Percentiles rank a stretch among this genome's conserved stretches.
These are phyloP conservation scores for Umbilicus rupestris DNA, from an alignment of 164 flowering plant species.

Conservation along the genomic window DNA sequence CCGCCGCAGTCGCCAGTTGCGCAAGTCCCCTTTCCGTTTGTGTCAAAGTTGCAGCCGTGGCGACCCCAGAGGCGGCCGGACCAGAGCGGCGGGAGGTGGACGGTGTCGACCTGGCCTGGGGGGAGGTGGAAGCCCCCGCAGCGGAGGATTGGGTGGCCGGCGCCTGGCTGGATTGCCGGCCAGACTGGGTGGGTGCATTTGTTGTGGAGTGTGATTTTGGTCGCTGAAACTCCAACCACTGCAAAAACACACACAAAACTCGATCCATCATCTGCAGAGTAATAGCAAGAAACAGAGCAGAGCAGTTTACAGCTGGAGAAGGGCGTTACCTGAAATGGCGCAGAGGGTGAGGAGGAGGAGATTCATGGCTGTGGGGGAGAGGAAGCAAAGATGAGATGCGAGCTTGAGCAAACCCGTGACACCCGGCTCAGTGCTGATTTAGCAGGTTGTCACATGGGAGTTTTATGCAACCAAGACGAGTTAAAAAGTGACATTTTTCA, in stretches of 20 bases:
- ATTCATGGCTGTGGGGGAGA: no score
- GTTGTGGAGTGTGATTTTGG: constrained; percentile 53
- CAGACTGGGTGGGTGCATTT: constrained; percentile 56
- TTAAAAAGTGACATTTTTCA: no score
- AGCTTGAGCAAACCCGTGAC: no score
- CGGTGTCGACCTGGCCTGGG: constrained; percentile 27
- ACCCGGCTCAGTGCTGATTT: no score
- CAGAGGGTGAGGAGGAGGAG: no score
- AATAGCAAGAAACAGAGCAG: background rate
- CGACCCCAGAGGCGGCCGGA: constrained; percentile 62
- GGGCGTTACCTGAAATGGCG: no score
- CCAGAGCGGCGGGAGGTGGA: constrained; percentile 37
- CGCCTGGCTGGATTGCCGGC: constrained; percentile 58
- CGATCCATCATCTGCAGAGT: background rate
- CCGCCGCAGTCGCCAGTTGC: constrained; percentile 56
- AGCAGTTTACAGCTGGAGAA: no score
- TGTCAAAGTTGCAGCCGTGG: constrained; percentile 42
- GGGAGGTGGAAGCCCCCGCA: constrained; percentile 58
- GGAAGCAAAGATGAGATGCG: no score
- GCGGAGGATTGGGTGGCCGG: constrained; percentile 36
- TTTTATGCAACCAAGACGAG: no score
- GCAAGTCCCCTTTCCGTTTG: constrained; percentile 31
- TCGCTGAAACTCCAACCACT: constrained; percentile 10
- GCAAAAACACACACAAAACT: background rate
- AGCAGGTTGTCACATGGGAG: no score